Evolutionary conservation across 768 basidiomycete genomes (phyloP).

Genomic region (Tylopilus plumbeoviolaceoides): DNA sequence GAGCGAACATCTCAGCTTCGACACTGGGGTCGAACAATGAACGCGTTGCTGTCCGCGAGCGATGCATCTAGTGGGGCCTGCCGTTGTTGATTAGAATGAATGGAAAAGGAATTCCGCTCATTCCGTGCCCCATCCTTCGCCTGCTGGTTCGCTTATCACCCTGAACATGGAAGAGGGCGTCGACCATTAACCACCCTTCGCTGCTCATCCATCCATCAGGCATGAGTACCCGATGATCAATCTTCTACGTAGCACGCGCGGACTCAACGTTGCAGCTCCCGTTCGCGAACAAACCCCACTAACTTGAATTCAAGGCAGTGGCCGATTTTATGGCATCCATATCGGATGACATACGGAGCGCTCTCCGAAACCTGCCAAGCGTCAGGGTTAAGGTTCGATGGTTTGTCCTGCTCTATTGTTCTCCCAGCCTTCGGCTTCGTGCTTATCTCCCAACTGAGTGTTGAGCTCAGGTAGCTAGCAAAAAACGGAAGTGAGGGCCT

Average conservation of each 20-base stretch:
- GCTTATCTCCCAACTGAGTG: constrained; percentile 23
- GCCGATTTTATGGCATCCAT: not conserved
- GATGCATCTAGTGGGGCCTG: not conserved
- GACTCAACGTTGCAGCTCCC: constrained; percentile 22
- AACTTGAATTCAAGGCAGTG: constrained; percentile 1
- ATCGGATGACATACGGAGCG: not conserved
- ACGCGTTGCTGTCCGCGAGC: not conserved
- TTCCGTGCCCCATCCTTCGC: constrained; percentile 4
- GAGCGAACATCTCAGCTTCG: not conserved
- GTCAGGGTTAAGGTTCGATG: constrained; percentile 16
- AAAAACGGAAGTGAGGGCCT: constrained; percentile 5
- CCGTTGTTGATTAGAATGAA: constrained; percentile 7
- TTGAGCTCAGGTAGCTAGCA: constrained; percentile 6
- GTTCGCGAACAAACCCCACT: constrained; percentile 10
- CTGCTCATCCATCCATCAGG: constrained; percentile 11
- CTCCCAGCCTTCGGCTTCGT: constrained; percentile 12
- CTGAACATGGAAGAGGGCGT: constrained; percentile 11
- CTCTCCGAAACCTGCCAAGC: constrained; percentile 2
- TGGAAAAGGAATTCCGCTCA: constrained; percentile 11
- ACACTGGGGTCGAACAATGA: constrained; percentile 1
- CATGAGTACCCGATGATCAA: constrained; percentile 23
- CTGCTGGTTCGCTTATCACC: constrained; percentile 12
- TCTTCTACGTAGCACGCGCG: constrained; percentile 19
- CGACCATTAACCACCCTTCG: constrained; percentile 6
- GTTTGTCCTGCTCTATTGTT: constrained; percentile 13